Evolutionary conservation across 176 grass and related monocot genomes (phyloP), one percentile per base, ranked within the genome.

Genomic region (Canna indica): DNA sequence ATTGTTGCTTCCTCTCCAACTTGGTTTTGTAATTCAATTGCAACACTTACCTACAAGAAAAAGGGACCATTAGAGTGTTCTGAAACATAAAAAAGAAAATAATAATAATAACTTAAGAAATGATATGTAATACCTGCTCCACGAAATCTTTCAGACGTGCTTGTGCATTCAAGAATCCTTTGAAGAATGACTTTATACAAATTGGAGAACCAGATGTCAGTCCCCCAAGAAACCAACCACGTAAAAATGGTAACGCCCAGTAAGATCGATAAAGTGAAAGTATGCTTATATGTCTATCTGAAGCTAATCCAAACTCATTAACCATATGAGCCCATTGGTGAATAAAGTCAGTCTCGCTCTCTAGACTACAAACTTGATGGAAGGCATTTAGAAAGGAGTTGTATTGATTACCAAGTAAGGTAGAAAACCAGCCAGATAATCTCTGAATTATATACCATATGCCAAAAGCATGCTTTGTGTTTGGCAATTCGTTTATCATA

Each of bases 1-100:
- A 67, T 47, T 66, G 68, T 78, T 63, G 83, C 75, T 69, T 86
- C 83, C 63, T 86, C 83, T 54, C 65, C 73, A 38, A 62, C 64
- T 75, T 86, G 83, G 28, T 86, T 81, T 75, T 81, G 83, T 50
- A 86, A 75, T 74, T 81, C 79, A 38, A 86, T 75, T 53, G 83
- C 83, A 46, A 78, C 69, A 27, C 79, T 74, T 56, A 86, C 83
- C 83, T 86, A 53, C 36, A 67, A 24, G 5, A 50, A 66, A 47
- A 22, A 18, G 28, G 3, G 14, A 1, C 24, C 45, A 20, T 27
- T 14, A 75, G 0, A 36, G n/a, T 15, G 22, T 47, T 64, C 46
- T 2, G 26, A 26, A 31, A 12, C 14, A 48, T 44, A 26, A 18
- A 3, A 33, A 33, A 17, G 33, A 42, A 27, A 27, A 61, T 30